Base-by-base conservation (phyloP, 345 rosid genomes). In the Cardamine chenopodiifolia region DNA sequence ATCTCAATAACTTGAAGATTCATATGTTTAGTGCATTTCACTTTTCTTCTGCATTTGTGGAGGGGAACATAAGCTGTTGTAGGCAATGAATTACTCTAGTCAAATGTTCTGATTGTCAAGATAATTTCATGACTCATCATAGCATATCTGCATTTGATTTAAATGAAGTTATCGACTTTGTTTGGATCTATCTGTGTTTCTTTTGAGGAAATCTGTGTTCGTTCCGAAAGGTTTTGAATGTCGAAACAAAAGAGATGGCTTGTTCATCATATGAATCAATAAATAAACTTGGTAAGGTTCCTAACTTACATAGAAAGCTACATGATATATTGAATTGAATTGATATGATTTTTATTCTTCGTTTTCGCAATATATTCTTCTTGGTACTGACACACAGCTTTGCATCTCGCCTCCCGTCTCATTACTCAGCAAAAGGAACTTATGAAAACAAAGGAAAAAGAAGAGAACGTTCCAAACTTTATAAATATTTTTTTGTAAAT, bases 41-140 rank as follows among this genome's bases (percentile, higher is more conserved):
- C 11, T 45, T 44, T 69, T 62, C 70, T 61, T 76, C 58, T 69
- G 50, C 65, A 63, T 40, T 12, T 12, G 75, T 69, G 65, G 42
- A 42, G 3, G 62, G 75, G 65, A 67, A 69, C 75, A 54, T 68
- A 76, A 53, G 64, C 50, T 69, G 75, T 62, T 70, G 65, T 54
- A 34, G 58, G 64, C 42, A 54, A 54, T 62, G 59, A 42, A 44
- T 52, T 28, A 62, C 49, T 42, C 58, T 69, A 39, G 79, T 44
- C 57, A 69, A 76, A 45, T 69, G 74, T 61, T 61, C 31, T 52
- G 15, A 40, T 40, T 22, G 56, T 75, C 69, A 37, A 11, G 20
- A 40, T 29, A 26, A 20, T 52, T 53, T 15, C 62, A 75, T 75
- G 62, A 44, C 65, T 73, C 73, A 13, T 39, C 34, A 4, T 35